phyloP scores from a whole-genome alignment of 139 green algal genomes.

The Chlorella sp. region DNA sequence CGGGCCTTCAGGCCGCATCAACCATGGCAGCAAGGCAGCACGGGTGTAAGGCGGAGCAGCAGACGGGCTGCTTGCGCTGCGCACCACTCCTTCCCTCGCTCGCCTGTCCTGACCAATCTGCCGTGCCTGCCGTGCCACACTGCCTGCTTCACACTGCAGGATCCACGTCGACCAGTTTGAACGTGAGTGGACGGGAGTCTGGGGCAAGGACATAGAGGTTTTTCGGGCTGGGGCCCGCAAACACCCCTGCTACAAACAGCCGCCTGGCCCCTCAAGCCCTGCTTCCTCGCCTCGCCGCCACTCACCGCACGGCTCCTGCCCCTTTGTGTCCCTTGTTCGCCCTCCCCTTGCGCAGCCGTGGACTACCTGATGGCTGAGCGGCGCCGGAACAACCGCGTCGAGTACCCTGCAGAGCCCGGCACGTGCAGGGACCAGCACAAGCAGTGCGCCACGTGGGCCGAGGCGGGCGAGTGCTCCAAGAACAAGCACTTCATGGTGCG shows the following conservation, averaged over 20 bases:
- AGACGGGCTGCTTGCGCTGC: too few relatives aligned
- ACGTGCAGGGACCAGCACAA: conserved; percentile 25
- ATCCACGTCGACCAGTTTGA: conserved; percentile 19
- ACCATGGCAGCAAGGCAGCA: neutral
- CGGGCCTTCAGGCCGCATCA: too few relatives aligned
- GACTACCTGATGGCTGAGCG: neutral
- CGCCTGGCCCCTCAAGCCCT: too few relatives aligned
- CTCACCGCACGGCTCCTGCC: neutral
- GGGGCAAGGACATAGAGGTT: too few relatives aligned
- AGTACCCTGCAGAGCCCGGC: conserved; percentile 23
- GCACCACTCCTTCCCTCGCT: too few relatives aligned
- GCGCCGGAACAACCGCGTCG: neutral
- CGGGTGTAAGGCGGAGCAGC: neutral
- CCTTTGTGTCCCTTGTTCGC: neutral
- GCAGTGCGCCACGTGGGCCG: conserved; percentile 34
- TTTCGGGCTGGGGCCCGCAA: too few relatives aligned
- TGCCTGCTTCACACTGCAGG: too few relatives aligned
- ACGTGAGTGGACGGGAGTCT: conserved; percentile 4
- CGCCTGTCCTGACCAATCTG: too few relatives aligned
- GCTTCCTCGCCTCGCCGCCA: too few relatives aligned
- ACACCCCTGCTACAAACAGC: too few relatives aligned
- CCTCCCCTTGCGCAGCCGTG: neutral
- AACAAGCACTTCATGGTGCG: conserved; percentile 52
- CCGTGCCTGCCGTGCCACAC: too few relatives aligned
- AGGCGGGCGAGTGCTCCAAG: conserved; percentile 37